A percentile compares a stretch with the other conserved stretches of the same genome.
Evolutionary conservation across 169 alveolate species (phyloP).

Genomic region (Pseudocohnilembus persalinus): DNA sequence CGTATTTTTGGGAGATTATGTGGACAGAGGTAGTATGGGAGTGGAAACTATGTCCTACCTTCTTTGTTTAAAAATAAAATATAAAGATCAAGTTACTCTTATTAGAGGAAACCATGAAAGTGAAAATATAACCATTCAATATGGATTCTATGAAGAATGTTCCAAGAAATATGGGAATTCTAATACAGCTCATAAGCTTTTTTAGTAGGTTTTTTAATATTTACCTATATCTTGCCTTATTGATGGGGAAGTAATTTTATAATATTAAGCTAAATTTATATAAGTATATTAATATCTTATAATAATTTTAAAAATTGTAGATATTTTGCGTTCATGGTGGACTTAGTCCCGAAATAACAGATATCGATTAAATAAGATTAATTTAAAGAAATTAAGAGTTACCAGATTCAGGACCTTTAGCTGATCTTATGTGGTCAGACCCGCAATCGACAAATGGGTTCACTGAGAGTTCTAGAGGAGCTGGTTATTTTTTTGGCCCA

Average conservation of each 20-base stretch:
- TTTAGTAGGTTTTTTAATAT: slow-evolving; percentile 82
- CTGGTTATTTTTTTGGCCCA: slow-evolving; percentile 84
- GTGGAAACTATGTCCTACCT: slow-evolving; percentile 76
- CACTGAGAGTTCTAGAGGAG: slow-evolving; percentile 78
- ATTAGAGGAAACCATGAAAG: slow-evolving; percentile 89
- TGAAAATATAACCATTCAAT: slow-evolving; percentile 81
- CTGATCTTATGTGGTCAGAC: slow-evolving; percentile 89
- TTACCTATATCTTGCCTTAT: slow-evolving; percentile 80
- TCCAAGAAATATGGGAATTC: slow-evolving; percentile 78
- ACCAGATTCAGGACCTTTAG: slow-evolving; percentile 85
- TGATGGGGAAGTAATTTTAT: slow-evolving; percentile 45
- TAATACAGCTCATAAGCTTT: slow-evolving; percentile 74
- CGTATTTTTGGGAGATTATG: slow-evolving; percentile 89
- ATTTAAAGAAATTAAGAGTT: slow-evolving; percentile 78
- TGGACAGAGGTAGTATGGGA: slow-evolving; percentile 78
- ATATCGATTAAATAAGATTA: slow-evolving; percentile 63
- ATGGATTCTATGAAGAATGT: slow-evolving; percentile 86
- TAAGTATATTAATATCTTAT: no score
- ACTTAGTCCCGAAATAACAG: slow-evolving; percentile 74
- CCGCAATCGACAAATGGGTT: slow-evolving; percentile 79
- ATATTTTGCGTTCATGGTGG: slow-evolving; percentile 89
- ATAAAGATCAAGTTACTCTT: slow-evolving; percentile 72
- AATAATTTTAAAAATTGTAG: not conserved
- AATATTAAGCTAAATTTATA: not conserved
- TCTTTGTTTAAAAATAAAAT: slow-evolving; percentile 72